These are phyloP conservation scores for Metschnikowia lachancei DNA, from an alignment of 805 yeast species.

Conservation along the genomic window DNA sequence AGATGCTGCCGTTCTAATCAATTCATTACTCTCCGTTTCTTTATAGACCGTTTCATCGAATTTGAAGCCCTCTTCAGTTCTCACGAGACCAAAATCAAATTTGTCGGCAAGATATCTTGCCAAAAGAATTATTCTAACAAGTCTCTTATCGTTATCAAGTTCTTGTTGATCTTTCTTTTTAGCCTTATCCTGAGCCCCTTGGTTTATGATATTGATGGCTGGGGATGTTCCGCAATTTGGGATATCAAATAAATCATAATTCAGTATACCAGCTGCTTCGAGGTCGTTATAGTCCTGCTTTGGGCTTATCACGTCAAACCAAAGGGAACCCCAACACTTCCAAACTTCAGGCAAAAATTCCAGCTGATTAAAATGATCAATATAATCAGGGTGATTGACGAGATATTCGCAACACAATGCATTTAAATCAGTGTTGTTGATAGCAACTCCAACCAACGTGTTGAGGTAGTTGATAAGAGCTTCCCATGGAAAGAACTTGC, in stretches of 20 bases:
- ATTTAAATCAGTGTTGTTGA: constrained; percentile 26
- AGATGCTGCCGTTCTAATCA: constrained; percentile 21
- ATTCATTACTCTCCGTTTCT: constrained; percentile 24
- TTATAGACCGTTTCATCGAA: constrained; percentile 32
- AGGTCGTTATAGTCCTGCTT: constrained; percentile 53
- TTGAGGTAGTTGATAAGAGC: constrained; percentile 62
- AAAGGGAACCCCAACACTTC: constrained; percentile 82
- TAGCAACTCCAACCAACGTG: constrained; percentile 43
- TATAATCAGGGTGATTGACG: constrained; percentile 32
- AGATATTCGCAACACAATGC: constrained; percentile 23
- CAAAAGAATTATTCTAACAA: constrained; percentile 49
- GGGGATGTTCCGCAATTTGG: constrained; percentile 60
- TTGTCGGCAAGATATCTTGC: constrained; percentile 51
- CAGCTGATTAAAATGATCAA: constrained; percentile 53
- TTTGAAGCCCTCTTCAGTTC: constrained; percentile 45
- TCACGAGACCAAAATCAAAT: constrained; percentile 54
- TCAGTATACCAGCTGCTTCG: constrained; percentile 55
- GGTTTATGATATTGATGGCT: constrained; percentile 25
- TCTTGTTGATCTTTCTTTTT: constrained; percentile 28
- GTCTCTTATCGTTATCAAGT: constrained; percentile 49
- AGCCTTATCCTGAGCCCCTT: constrained; percentile 24
- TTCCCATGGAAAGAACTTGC: constrained; percentile 67
- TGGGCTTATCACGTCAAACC: constrained; percentile 62
- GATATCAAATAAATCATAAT: constrained; percentile 53
- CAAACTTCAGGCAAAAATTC: constrained; percentile 74